Evolutionary conservation across 768 basidiomycete genomes (phyloP).

Genomic region (Leccinum olivaceopallidum): DNA sequence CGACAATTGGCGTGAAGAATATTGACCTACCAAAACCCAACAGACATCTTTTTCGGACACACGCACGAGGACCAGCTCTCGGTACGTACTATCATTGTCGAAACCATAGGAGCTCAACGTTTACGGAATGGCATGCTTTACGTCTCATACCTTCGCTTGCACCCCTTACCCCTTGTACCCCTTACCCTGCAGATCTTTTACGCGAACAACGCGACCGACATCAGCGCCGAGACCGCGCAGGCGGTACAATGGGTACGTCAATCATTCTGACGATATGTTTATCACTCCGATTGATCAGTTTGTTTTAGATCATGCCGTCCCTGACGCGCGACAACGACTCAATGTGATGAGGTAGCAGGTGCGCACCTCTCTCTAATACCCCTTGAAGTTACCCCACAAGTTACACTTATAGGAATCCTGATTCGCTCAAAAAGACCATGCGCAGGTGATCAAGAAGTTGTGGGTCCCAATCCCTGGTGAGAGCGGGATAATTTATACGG

Average conservation of each 20-base stretch:
- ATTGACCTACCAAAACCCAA: background rate
- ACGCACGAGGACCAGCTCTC: constrained; percentile 70
- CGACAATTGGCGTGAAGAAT: background rate
- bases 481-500: too few species aligned
- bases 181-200: constrained; percentile 56
- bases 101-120: background rate
- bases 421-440: too few species aligned
- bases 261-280: background rate
- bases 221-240: constrained; percentile 53
- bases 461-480: too few species aligned
- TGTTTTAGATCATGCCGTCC: constrained; percentile 44
- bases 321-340: constrained; percentile 42
- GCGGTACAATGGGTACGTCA: constrained; percentile 46
- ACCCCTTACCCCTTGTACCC: background rate
- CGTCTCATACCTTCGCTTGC: background rate
- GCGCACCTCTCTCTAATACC: too few species aligned
- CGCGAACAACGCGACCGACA: constrained; percentile 63
- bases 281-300: background rate
- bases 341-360: too few species aligned
- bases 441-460: too few species aligned
- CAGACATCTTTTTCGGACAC: constrained; percentile 72
- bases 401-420: too few species aligned
- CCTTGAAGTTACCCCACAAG: too few species aligned
- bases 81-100: constrained; percentile 34
- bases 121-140: background rate